Percentiles rank a stretch among this genome's conserved stretches.
Conservation (phyloP, 129 eudicot species). For the Erigeron canadensis region DNA sequence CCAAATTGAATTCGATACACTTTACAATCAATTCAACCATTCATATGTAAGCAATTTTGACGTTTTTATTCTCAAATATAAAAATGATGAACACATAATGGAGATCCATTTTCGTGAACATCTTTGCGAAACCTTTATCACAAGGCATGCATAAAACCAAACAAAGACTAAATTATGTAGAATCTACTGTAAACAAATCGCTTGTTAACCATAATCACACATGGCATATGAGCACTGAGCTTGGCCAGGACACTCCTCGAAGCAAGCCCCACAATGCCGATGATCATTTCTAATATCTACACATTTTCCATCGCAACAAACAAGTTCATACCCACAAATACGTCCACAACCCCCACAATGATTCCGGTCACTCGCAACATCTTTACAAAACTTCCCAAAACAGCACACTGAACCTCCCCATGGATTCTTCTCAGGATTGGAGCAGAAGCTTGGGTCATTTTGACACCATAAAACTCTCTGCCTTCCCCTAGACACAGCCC, state of each 20-base stretch:
- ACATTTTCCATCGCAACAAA: conserved; percentile 52
- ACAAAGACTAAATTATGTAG: background rate
- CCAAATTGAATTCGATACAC: too few species aligned
- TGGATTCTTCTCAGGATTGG: conserved; percentile 45
- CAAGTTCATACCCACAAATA: conserved; percentile 39
- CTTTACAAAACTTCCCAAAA: conserved; percentile 44
- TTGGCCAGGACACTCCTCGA: conserved; percentile 37
- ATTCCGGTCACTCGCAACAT: conserved; percentile 34
- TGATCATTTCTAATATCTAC: conserved; percentile 45
- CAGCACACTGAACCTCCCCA: conserved; percentile 57
- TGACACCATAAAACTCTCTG: conserved; percentile 39
- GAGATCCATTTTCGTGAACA: background rate
- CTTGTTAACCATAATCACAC: conserved; percentile 44
- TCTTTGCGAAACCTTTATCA: background rate
- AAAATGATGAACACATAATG: background rate
- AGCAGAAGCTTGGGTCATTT: conserved; percentile 39
- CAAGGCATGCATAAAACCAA: conserved; percentile 4
- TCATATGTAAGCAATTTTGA: conserved; percentile 6
- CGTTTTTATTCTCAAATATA: background rate
- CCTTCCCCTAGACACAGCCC: conserved; percentile 39
- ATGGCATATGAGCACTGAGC: conserved; percentile 44
- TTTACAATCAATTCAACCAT: background rate
- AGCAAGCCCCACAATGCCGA: conserved; percentile 54
- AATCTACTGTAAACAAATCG: background rate
- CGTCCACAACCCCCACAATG: conserved; percentile 52